Percentiles rank a stretch among this genome's conserved stretches.
Evolutionary conservation across 1,284 basidiomycete genomes (phyloP).

Genomic region (Wolfiporia cocos): DNA sequence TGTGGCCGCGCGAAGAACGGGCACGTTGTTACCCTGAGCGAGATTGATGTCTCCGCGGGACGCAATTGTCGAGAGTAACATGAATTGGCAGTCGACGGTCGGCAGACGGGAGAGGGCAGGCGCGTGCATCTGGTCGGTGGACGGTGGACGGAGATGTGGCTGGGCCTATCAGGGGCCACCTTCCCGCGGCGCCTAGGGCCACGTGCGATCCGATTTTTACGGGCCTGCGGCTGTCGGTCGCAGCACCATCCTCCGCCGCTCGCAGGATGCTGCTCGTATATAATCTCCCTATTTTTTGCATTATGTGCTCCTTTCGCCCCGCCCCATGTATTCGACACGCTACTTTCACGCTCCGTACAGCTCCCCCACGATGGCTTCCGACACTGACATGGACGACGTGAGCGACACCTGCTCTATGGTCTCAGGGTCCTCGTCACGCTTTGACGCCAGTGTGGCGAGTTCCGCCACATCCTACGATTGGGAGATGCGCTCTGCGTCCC

Average conservation of each 20-base stretch:
- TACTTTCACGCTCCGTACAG: slow-evolving; percentile 11
- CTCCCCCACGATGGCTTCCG: slow-evolving; percentile 9
- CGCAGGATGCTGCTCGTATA: slow-evolving; percentile 10
- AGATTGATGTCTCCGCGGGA: too few relatives aligned
- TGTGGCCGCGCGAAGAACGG: too few relatives aligned
- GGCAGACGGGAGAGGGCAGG: too few relatives aligned
- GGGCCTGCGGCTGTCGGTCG: slow-evolving; percentile 18
- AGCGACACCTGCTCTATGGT: slow-evolving; percentile 33
- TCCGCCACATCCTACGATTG: slow-evolving; percentile 37
- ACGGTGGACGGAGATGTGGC: slow-evolving; percentile 9
- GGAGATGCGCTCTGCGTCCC: slow-evolving; percentile 54
- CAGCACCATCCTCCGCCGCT: slow-evolving; percentile 20
- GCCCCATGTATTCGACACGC: slow-evolving; percentile 5
- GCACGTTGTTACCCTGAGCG: too few relatives aligned
- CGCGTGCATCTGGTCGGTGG: too few relatives aligned
- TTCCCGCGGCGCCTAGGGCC: slow-evolving; percentile 4
- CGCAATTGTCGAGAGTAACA: too few relatives aligned
- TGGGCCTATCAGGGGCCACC: slow-evolving; percentile 4
- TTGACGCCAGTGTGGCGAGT: slow-evolving; percentile 31
- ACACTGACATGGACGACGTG: slow-evolving; percentile 14
- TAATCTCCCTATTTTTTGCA: slow-evolving; percentile 7
- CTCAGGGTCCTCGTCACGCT: slow-evolving; percentile 28
- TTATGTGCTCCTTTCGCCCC: slow-evolving; percentile 7
- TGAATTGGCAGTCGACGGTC: too few relatives aligned
- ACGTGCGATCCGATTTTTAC: slow-evolving; percentile 20